Evolutionary conservation across 2,329 filamentous ascomycete genomes (phyloP).

Genomic region (Phialocephala sp.): DNA sequence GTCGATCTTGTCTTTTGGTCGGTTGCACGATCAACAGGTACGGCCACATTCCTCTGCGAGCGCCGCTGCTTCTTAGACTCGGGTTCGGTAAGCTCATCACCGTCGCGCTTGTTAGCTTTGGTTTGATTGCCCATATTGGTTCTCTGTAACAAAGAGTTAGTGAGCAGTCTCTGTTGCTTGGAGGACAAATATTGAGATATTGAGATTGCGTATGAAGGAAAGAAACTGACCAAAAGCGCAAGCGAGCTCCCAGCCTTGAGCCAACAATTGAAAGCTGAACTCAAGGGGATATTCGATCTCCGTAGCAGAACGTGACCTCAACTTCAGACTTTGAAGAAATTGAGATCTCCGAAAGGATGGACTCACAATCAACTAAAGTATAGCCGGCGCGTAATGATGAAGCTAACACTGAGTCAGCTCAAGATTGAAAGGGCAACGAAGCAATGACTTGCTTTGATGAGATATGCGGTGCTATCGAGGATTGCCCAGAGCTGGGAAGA

Average conservation of each 20-base stretch:
- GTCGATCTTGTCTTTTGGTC: not conserved
- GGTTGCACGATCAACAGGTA: not conserved
- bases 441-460: not conserved
- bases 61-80: not conserved
- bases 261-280: not conserved
- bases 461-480: not conserved
- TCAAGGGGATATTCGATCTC: not conserved
- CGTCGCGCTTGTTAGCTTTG: not conserved
- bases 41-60: not conserved
- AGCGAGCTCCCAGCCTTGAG: not conserved
- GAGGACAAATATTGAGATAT: not conserved
- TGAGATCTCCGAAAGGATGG: not conserved
- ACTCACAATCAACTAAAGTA: not conserved
- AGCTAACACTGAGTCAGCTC: not conserved
- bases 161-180: not conserved
- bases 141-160: not conserved
- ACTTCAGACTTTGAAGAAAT: not conserved
- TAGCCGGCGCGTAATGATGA: not conserved
- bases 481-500: not conserved
- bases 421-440: not conserved
- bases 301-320: not conserved
- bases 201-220: not conserved
- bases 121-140: not conserved
- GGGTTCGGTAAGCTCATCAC: not conserved
- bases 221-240: not conserved